Percentiles rank a stretch among this genome's conserved stretches.
These are phyloP conservation scores for Arthrobotrys megalospora DNA, from an alignment of 2,329 filamentous ascomycete genomes.

Conservation along the genomic window DNA sequence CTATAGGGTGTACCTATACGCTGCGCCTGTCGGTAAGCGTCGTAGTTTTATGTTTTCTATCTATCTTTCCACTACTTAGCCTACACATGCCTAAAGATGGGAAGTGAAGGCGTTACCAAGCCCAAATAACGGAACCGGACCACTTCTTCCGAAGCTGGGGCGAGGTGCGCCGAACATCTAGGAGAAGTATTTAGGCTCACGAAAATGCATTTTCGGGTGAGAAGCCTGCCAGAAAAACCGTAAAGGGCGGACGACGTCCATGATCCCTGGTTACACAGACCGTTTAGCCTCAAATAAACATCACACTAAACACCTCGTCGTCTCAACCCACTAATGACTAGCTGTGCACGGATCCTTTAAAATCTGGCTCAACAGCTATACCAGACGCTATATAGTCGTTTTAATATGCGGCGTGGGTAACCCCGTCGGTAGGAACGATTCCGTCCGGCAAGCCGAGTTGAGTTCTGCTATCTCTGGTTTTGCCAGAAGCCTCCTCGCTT, in stretches of 20 bases:
- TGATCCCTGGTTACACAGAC: slow-evolving; percentile 55
- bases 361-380: slow-evolving; percentile 52
- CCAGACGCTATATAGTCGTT: slow-evolving; percentile 43
- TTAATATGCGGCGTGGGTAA: slow-evolving; percentile 59
- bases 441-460: slow-evolving; percentile 45
- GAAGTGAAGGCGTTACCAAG: slow-evolving; percentile 11
- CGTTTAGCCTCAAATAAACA: slow-evolving; percentile 60
- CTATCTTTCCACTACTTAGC: slow-evolving; percentile 34
- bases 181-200: slow-evolving; percentile 23
- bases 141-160: slow-evolving; percentile 57
- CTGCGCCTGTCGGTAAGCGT: not conserved
- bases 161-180: slow-evolving; percentile 29
- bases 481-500: slow-evolving; percentile 18
- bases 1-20: not conserved
- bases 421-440: slow-evolving; percentile 60
- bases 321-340: slow-evolving; percentile 35
- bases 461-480: slow-evolving; percentile 22
- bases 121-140: slow-evolving; percentile 37
- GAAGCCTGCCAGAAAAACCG: slow-evolving; percentile 8
- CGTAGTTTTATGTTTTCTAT: not conserved
- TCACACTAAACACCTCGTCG: slow-evolving; percentile 23
- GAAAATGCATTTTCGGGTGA: slow-evolving; percentile 9
- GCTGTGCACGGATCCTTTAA: slow-evolving; percentile 59
- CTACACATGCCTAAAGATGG: slow-evolving; percentile 55
- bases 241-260: slow-evolving; percentile 7